Conservation (phyloP, 179 eudicot species). For the Carnegiea gigantea region DNA sequence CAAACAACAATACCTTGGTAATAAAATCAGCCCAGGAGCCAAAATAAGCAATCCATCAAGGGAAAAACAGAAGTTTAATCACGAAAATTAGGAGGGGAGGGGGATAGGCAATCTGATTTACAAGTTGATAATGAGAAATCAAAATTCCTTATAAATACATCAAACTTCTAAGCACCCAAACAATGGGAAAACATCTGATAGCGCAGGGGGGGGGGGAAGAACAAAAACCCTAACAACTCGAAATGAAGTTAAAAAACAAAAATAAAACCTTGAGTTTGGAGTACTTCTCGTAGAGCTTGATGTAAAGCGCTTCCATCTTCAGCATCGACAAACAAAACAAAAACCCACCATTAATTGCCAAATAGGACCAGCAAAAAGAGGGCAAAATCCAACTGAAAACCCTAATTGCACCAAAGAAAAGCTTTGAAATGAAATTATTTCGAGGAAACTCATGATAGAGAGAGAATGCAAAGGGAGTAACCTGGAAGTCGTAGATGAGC, state of each 20-base stretch:
- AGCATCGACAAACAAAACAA: neutral
- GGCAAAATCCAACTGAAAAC: neutral
- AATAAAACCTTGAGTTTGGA: slow-evolving; percentile 58
- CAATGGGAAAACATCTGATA: neutral
- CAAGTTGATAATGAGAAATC: too few species aligned
- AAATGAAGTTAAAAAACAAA: neutral
- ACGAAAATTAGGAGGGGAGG: neutral
- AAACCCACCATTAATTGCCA: neutral
- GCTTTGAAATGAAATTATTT: neutral
- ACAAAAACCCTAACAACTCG: neutral
- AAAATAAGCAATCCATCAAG: neutral
- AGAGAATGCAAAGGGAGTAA: neutral
- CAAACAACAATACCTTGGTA: neutral
- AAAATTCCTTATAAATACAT: too few species aligned
- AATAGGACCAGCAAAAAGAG: neutral
- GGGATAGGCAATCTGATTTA: too few species aligned
- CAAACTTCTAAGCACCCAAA: neutral
- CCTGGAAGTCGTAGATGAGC: neutral
- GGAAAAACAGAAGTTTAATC: neutral
- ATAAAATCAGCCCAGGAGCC: neutral
- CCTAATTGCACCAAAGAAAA: neutral
- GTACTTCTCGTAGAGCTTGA: slow-evolving; percentile 72
- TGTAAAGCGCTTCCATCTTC: slow-evolving; percentile 71
- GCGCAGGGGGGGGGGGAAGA: neutral
- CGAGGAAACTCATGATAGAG: neutral